Evolutionary conservation across 306 rosid species (phyloP), one percentile per base, ranked within the genome.

Genomic region (Pachyrhizus erosus): DNA sequence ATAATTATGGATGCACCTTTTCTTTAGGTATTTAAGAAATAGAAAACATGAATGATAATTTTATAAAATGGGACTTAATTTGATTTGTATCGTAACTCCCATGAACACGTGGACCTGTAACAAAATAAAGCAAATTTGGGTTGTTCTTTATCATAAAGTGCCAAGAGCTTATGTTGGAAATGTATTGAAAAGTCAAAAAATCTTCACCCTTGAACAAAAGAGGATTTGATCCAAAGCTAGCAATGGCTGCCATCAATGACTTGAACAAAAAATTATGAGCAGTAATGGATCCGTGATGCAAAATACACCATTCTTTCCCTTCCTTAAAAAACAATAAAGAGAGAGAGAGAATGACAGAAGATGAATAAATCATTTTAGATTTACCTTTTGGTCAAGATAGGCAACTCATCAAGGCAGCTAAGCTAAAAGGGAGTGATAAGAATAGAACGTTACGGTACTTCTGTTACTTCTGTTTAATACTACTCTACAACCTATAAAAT

Each of bases 341-440:
- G 0, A 43, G 2, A 71, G 61, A 40, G 2, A 37, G 12, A 43
- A 73, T n/a, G 39, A 29, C 7, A 46, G 48, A 60, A 24, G 5
- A 37, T 48, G 57, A 3, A 27, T 27, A 27, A 27, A 80, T 84
- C 70, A 69, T 48, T 81, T 75, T 68, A 73, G 86, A 68, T 84
- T 67, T 74, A 69, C 80, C 75, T 81, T 84, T 49, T 73, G 43
- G 86, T 79, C 86, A 88, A 83, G 84, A 86, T 67, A 77, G 87
- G 85, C 85, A 79, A 72, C 88, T 79, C 3, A 45, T 69, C 14
- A 48, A 20, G 54, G 20, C 2, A 48, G 17, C 8, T 48, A 48
- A n/a, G n/a, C n/a, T n/a, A n/a, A n/a, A 5, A 75, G 60, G 52
- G 60, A 79, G 54, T 52, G 75, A 73, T 62, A 80, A 54, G 46